Evolutionary conservation across 495 filamentous ascomycete species (phyloP), one percentile per base, ranked within the genome.

Genomic region (Xylaria castorea): DNA sequence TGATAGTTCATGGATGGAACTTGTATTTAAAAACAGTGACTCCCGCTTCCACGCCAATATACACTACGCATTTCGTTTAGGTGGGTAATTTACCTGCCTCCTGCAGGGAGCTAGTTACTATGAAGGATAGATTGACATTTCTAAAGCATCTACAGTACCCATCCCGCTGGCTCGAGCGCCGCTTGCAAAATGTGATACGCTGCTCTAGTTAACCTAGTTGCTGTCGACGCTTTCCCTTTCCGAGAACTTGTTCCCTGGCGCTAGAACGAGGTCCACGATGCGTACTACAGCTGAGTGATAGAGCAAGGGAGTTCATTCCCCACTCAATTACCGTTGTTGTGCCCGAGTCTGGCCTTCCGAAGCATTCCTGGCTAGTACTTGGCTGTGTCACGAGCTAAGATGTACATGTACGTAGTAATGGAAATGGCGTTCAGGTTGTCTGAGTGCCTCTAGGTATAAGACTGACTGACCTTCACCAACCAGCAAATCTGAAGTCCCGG

Each of bases 91-190:
- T 51, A 22, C 66, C 20, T 69, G 53, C 67, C 53, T 60, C 46
- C 51, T 69, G 40, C 34, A 69, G 67, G 36, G 34, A 55, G 36
- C 66, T 68, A 68, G 22, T 55, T 68, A 30, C 38, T n/a, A 69
- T 69, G 67, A 36, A 61, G 40, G 25, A 69, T 58, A 38, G 67
- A 46, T 61, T 60, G 34, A 57, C 67, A 18, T 44, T 69, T 38
- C 67, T 51, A 69, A 34, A 40, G 22, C 40, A 14, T 44, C 53
- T 42, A 44, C 18, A 32, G 63, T 34, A 40, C 48, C 68, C 68
- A 71, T 63, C 32, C n/a, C 58, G 32, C 44, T 44, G 16, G 32
- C 27, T 62, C 48, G 30, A 25, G 25, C 32, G 65, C 48, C 46
- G 46, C 34, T 53, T 55, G 50, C 34, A 68, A 20, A n/a, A 55